Percentiles rank a stretch among this genome's conserved stretches.
phyloP scores from a whole-genome alignment of 1,284 basidiomycete genomes.

The Cutaneotrichosporon spelunceum region DNA sequence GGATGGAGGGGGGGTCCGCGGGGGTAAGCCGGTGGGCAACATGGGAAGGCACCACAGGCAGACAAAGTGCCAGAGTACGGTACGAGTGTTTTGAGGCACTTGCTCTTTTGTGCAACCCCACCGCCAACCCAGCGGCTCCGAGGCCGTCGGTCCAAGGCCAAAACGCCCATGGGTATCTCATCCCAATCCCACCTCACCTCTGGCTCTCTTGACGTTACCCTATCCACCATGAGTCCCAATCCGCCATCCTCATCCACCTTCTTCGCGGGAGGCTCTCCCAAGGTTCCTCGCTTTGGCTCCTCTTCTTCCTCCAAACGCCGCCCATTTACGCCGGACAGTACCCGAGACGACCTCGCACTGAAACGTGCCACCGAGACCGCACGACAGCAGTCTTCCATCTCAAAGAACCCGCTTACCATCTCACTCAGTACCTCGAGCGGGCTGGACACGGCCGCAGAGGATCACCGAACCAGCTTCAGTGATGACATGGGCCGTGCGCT shows the following conservation, averaged over 20 bases:
- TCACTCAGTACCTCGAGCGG: neutral
- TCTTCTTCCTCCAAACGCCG: slow-evolving; percentile 19
- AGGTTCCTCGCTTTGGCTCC: neutral
- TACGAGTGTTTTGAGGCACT: no score
- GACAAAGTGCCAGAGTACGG: no score
- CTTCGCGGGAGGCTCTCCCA: neutral
- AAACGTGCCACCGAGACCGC: slow-evolving; percentile 44
- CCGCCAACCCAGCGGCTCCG: no score
- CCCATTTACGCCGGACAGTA: slow-evolving; percentile 39
- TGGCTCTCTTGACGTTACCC: neutral
- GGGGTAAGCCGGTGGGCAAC: neutral
- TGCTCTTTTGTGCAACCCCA: no score
- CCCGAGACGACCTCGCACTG: slow-evolving; percentile 38
- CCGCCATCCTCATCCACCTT: neutral
- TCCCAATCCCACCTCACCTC: neutral
- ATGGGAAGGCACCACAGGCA: no score
- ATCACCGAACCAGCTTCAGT: slow-evolving; percentile 14
- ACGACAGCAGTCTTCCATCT: neutral
- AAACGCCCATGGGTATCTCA: neutral
- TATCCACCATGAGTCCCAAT: neutral
- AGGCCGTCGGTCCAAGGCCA: neutral
- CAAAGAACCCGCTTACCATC: neutral
- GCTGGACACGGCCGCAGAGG: neutral
- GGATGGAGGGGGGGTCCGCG: no score
- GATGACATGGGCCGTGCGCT: slow-evolving; percentile 20